phyloP scores from a whole-genome alignment of 31 red algal genomes.

The Porphyra umbilicalis region DNA sequence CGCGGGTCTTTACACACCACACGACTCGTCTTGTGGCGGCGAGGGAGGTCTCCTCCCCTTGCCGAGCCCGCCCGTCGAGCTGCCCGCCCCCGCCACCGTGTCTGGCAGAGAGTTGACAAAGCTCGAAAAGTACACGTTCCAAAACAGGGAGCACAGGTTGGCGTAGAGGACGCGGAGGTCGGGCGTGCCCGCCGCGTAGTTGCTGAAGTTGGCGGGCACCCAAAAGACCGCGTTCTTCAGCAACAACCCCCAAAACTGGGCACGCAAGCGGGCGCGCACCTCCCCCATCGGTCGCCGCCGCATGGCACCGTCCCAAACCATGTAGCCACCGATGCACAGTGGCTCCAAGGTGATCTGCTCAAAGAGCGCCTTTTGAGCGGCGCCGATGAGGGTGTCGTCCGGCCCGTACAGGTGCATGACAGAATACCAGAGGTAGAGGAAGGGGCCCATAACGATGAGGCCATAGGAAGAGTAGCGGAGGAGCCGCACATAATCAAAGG shows the following conservation, averaged over 20 bases:
- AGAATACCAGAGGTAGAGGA: conserved; percentile 65
- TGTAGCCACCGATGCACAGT: conserved; percentile 56
- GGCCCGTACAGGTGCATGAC: conserved; percentile 62
- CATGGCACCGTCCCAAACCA: conserved; percentile 42
- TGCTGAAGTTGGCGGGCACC: conserved; percentile 74
- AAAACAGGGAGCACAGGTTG: conserved; percentile 70
- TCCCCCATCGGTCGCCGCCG: conserved; percentile 13
- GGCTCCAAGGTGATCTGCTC: conserved; percentile 74
- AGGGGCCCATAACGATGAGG: conserved; percentile 52
- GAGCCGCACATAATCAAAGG: conserved; percentile 18
- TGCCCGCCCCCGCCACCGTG: neutral
- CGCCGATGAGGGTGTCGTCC: conserved; percentile 45
- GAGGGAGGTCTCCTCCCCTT: neutral
- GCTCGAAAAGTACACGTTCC: conserved; percentile 71
- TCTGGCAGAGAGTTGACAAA: conserved; percentile 29
- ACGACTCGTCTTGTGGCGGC: neutral
- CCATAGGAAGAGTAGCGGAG: conserved; percentile 54
- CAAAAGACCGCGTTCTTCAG: conserved; percentile 71
- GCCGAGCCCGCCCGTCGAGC: neutral
- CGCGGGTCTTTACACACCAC: neutral
- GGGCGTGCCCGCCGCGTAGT: conserved; percentile 76
- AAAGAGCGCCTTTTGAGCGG: conserved; percentile 44
- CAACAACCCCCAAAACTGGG: conserved; percentile 34
- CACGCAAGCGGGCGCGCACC: conserved; percentile 3
- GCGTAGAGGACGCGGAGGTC: conserved; percentile 74